These are phyloP conservation scores for Anthostomella pinea DNA, from an alignment of 2,329 filamentous ascomycete species.

Conservation along the genomic window DNA sequence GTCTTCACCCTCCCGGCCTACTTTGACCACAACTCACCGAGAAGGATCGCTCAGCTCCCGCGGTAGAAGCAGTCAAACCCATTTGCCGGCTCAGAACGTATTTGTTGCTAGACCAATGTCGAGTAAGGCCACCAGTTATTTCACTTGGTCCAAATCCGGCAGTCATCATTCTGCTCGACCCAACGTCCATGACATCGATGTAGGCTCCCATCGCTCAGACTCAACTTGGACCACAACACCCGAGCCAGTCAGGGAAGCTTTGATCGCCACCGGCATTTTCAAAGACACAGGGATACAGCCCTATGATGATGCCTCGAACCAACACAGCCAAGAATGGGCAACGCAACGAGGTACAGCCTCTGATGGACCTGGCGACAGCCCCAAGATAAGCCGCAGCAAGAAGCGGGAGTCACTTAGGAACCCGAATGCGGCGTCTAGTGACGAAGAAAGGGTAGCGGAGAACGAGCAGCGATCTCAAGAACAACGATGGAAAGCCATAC, in stretches of 20 bases:
- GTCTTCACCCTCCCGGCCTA: too few species aligned
- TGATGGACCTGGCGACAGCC: neutral
- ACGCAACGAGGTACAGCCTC: neutral
- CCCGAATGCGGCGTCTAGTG: too few species aligned
- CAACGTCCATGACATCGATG: conserved; percentile 1
- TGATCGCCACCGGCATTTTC: conserved; percentile 26
- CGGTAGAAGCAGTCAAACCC: too few species aligned
- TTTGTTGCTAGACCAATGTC: conserved; percentile 11
- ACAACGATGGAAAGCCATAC: conserved; percentile 17
- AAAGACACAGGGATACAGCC: conserved; percentile 18
- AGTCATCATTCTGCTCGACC: conserved; percentile 18
- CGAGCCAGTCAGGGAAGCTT: conserved; percentile 14
- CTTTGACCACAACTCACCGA: too few species aligned
- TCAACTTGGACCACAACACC: conserved; percentile 19
- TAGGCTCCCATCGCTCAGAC: conserved; percentile 3
- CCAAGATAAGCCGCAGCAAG: neutral
- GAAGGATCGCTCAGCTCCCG: too few species aligned
- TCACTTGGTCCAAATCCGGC: conserved; percentile 29
- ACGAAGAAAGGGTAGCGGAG: neutral
- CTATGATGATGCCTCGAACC: conserved; percentile 11
- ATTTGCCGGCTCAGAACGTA: neutral
- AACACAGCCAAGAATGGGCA: neutral
- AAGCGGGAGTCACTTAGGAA: neutral
- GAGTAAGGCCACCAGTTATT: conserved; percentile 21
- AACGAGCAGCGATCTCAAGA: conserved; percentile 1